These are phyloP conservation scores for Quambalaria eucalypti DNA, from an alignment of 1,284 basidiomycete genomes.

Conservation along the genomic window DNA sequence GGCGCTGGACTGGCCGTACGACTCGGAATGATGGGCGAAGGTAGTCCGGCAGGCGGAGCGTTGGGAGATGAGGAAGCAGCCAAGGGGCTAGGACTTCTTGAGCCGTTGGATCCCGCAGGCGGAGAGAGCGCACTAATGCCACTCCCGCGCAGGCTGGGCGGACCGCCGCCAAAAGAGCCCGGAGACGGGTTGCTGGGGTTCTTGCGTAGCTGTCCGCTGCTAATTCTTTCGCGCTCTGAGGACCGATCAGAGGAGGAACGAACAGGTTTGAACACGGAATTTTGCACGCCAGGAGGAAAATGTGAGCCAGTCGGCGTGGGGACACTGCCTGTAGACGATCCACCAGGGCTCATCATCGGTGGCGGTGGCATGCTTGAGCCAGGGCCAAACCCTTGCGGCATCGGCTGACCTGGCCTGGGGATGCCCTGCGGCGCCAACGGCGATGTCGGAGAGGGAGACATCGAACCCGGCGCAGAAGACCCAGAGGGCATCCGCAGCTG, in stretches of 20 bases:
- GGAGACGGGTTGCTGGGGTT: slow-evolving; percentile 39
- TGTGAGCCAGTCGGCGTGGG: background rate
- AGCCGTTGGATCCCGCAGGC: too few relatives aligned
- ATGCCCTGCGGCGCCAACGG: background rate
- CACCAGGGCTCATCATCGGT: background rate
- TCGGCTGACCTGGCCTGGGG: background rate
- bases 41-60: too few relatives aligned
- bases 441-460: background rate
- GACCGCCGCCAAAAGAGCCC: too few relatives aligned
- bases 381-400: background rate
- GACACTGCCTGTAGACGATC: background rate
- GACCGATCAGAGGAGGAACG: slow-evolving; percentile 31
- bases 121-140: too few relatives aligned
- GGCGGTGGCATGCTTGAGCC: background rate
- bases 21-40: too few relatives aligned
- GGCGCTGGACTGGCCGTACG: background rate
- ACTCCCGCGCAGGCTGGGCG: too few relatives aligned
- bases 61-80: too few relatives aligned
- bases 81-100: too few relatives aligned
- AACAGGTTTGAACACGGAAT: slow-evolving; percentile 10
- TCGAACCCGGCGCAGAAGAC: too few relatives aligned
- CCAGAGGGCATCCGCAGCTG: background rate
- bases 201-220: slow-evolving; percentile 29
- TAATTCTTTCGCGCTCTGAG: slow-evolving; percentile 24
- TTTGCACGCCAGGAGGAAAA: background rate